Evolutionary conservation across 2,329 filamentous ascomycete genomes (phyloP).

Genomic region (Alternaria consortialis): DNA sequence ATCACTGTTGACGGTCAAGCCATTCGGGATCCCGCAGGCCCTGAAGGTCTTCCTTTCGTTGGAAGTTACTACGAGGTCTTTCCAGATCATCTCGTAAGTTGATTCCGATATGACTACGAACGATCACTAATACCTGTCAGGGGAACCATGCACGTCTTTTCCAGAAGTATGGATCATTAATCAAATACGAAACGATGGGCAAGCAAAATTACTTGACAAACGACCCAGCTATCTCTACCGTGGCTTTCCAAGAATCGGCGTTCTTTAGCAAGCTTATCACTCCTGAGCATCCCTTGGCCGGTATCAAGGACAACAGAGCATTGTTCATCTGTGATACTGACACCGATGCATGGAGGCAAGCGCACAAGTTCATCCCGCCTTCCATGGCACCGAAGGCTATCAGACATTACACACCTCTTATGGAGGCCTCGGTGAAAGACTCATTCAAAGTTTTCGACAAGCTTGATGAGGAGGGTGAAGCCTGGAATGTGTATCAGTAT

Average conservation of each 20-base stretch:
- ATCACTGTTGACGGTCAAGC: slow-evolving; percentile 21
- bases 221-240: slow-evolving; percentile 20
- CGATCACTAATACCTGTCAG: neutral
- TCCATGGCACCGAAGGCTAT: slow-evolving; percentile 22
- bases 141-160: slow-evolving; percentile 26
- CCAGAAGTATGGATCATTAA: slow-evolving; percentile 20
- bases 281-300: slow-evolving; percentile 14
- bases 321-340: slow-evolving; percentile 23
- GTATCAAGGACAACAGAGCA: slow-evolving; percentile 21
- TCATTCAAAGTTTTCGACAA: slow-evolving; percentile 27
- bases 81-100: slow-evolving; percentile 24
- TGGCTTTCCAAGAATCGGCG: slow-evolving; percentile 20
- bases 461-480: slow-evolving; percentile 23
- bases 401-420: slow-evolving; percentile 22
- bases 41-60: slow-evolving; percentile 22
- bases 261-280: slow-evolving; percentile 26
- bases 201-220: slow-evolving; percentile 20
- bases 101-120: neutral
- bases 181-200: slow-evolving; percentile 22
- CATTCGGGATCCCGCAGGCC: slow-evolving; percentile 20
- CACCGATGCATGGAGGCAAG: slow-evolving; percentile 15
- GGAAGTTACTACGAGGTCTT: slow-evolving; percentile 27
- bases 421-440: slow-evolving; percentile 20
- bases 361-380: slow-evolving; percentile 26
- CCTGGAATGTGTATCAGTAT: slow-evolving; percentile 27